A percentile compares a stretch with the other conserved stretches of the same genome.
These are phyloP conservation scores for Phytopythium cucurbitacearum DNA, from an alignment of 352 stramenopile genomes.

Conservation along the genomic window DNA sequence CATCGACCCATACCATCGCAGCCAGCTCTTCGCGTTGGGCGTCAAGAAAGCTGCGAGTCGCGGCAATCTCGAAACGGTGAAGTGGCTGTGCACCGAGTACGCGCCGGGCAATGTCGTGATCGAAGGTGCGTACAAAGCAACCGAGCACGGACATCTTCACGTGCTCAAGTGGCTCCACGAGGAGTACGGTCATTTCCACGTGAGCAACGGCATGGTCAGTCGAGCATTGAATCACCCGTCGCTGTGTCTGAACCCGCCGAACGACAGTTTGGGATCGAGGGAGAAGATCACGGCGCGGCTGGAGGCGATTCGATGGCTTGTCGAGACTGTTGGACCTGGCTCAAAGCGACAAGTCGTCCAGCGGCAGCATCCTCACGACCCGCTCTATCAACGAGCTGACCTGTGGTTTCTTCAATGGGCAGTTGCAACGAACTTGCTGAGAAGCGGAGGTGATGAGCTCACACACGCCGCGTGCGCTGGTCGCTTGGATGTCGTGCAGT, in stretches of 20 bases:
- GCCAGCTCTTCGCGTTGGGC: constrained; percentile 16
- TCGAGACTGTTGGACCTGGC: constrained; percentile 1
- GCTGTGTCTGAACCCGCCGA: too few relatives aligned
- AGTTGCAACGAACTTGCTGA: constrained; percentile 8
- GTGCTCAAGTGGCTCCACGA: constrained; percentile 17
- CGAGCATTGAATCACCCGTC: constrained; percentile 10
- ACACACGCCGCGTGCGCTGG: constrained; percentile 8
- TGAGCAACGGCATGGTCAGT: constrained; percentile 2
- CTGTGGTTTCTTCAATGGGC: constrained; percentile 14
- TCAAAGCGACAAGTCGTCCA: constrained; percentile 11
- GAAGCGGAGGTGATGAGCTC: constrained; percentile 5
- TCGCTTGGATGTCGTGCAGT: neutral
- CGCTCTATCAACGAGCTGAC: constrained; percentile 11
- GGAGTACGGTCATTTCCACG: constrained; percentile 7
- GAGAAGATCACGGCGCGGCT: constrained; percentile 2
- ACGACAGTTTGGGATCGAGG: too few relatives aligned
- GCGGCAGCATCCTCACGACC: constrained; percentile 12
- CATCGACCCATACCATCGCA: constrained; percentile 12
- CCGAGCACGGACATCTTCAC: constrained; percentile 8
- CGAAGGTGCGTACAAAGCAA: neutral
- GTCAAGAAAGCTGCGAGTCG: constrained; percentile 11
- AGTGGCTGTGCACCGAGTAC: constrained; percentile 9
- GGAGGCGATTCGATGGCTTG: constrained; percentile 15
- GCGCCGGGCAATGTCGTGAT: neutral
- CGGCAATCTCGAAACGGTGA: constrained; percentile 9